Percentiles rank a stretch among this genome's conserved stretches.
Evolutionary conservation across 2,329 filamentous ascomycete genomes (phyloP).

Genomic region (Tolypocladium guangdongense): DNA sequence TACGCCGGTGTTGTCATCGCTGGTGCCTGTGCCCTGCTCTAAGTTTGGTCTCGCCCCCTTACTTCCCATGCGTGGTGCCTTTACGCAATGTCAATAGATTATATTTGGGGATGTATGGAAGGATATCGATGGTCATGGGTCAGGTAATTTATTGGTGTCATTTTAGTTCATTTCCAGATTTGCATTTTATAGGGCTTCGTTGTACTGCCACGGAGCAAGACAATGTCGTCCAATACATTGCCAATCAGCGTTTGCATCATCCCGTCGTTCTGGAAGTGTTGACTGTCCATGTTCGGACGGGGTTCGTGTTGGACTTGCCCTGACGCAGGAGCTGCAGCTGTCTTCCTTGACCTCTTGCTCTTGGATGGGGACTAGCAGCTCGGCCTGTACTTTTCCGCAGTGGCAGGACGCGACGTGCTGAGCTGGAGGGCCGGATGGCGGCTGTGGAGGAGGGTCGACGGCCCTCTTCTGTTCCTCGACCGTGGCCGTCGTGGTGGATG

Average conservation of each 20-base stretch:
- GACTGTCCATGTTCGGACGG: background rate
- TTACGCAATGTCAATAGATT: background rate
- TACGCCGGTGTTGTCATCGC: background rate
- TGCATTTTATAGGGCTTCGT: background rate
- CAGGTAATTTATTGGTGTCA: background rate
- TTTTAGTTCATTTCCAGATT: background rate
- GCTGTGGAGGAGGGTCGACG: background rate
- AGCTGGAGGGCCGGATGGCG: background rate
- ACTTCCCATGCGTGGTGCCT: background rate
- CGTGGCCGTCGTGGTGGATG: background rate
- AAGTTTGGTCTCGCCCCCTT: background rate
- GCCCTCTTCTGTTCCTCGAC: background rate
- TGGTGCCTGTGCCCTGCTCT: background rate
- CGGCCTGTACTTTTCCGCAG: slow-evolving; percentile 13
- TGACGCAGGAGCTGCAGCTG: slow-evolving; percentile 22
- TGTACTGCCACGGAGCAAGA: background rate
- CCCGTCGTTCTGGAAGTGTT: background rate
- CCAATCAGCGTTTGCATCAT: background rate
- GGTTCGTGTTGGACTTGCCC: slow-evolving; percentile 7
- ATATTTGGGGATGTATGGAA: background rate
- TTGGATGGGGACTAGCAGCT: slow-evolving; percentile 18
- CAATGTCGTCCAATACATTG: background rate
- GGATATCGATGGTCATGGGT: background rate
- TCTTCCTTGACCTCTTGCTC: slow-evolving; percentile 29
- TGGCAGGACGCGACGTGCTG: slow-evolving; percentile 13